phyloP scores from a whole-genome alignment of 202 grass and related monocot genomes.

The Sporobolus alterniflorus region DNA sequence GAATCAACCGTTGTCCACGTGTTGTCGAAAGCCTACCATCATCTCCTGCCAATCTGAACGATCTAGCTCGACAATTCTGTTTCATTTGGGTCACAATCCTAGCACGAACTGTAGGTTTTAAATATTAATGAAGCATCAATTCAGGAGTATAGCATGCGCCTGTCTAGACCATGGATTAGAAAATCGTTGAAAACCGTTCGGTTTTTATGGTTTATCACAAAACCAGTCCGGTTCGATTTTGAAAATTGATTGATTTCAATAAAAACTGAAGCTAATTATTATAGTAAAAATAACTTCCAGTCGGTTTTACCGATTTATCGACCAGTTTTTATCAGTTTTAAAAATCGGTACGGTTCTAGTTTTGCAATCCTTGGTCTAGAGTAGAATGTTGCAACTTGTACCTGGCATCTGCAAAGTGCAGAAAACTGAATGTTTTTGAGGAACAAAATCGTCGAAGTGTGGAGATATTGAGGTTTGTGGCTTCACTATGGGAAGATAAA shows the following conservation, averaged over 20 bases:
- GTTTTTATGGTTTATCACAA: no score
- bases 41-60: neutral
- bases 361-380: no score
- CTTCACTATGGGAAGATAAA: neutral
- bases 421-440: neutral
- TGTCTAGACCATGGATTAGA: no score
- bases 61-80: neutral
- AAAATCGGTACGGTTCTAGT: no score
- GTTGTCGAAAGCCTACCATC: neutral
- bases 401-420: neutral
- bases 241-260: no score
- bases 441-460: neutral
- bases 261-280: no score
- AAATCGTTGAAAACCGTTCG: no score
- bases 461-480: neutral
- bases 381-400: neutral
- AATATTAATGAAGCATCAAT: slow-evolving; percentile 11
- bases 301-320: no score
- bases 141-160: neutral
- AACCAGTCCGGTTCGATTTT: no score
- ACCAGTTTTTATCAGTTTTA: no score
- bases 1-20: neutral
- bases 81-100: neutral
- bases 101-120: neutral
- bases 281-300: no score